Evolutionary conservation across 805 yeast species (phyloP).

Genomic region (Komagataella phaffii): DNA sequence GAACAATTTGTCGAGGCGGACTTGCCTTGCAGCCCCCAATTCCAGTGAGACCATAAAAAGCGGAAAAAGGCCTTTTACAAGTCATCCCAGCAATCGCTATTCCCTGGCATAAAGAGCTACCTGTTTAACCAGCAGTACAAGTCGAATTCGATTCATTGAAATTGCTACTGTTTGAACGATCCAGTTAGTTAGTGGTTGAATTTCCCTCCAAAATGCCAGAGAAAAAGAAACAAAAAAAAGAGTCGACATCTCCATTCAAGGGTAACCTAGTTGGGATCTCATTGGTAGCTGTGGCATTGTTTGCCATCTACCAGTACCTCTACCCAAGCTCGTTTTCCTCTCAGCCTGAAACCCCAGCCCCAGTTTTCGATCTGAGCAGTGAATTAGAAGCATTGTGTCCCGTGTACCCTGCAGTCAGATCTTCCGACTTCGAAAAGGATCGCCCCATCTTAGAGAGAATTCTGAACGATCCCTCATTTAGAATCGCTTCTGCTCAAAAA

Average conservation of each 20-base stretch:
- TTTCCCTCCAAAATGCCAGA: not conserved
- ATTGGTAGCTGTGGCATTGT: not conserved
- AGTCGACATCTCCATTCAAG: not conserved
- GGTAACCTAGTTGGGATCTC: not conserved
- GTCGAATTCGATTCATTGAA: slow-evolving; percentile 1
- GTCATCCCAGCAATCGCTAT: not conserved
- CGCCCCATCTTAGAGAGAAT: slow-evolving; percentile 21
- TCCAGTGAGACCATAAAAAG: not conserved
- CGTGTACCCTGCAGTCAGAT: slow-evolving; percentile 9
- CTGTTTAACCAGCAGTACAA: not conserved
- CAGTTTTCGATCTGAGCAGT: not conserved
- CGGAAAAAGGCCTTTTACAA: not conserved
- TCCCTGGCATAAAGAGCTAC: not conserved
- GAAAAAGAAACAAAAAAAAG: not conserved
- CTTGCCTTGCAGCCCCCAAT: not conserved
- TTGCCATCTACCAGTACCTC: not conserved
- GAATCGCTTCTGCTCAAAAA: slow-evolving; percentile 23
- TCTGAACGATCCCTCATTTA: slow-evolving; percentile 17
- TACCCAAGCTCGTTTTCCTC: not conserved
- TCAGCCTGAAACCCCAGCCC: not conserved
- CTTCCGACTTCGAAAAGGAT: slow-evolving; percentile 14
- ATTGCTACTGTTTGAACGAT: not conserved
- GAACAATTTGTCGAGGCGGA: not conserved
- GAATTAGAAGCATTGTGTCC: slow-evolving; percentile 7
- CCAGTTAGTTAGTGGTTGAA: not conserved